Evolutionary conservation across 331 rosid species (phyloP), one percentile per base, ranked within the genome.

Genomic region (Arachis monticola): DNA sequence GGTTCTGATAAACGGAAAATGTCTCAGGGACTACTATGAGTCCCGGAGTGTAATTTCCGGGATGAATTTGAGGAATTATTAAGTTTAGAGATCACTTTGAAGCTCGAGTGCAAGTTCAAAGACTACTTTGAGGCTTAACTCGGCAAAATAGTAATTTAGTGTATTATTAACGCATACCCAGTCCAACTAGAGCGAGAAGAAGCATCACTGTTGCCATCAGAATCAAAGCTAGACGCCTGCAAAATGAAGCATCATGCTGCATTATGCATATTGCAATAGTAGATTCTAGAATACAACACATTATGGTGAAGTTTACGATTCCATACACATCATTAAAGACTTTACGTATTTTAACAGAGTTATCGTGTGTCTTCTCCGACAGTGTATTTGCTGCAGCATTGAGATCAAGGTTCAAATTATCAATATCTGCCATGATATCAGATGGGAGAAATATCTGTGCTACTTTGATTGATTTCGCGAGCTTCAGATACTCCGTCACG

Each of bases 401-500:
- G 32, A 93, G 83, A 72, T 86, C 93, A 70, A 51, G 10, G 63
- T 91, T 85, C 86, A 91, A 81, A 74, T 91, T 70, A 81, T 93
- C 96, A 45, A 93, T 93, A 60, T 76, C 91, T 50, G 60, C 84
- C 93, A 93, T 84, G 78, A 86, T 85, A 72, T 89, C 85, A 63
- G 91, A 80, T 60, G 98, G 98, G 57, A 93, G 87, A 85, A 87
- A 83, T 73, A 91, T 79, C 84, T 89, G 79, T 56, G 92, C 93
- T 61, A 93, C 98, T 5, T 69, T 86, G 74, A 93, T 93, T 17
- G 85, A 63, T 90, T 89, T 91, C 3, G 97, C 96, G 35, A 93
- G 97, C 51, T 90, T 70, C 22, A 93, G 92, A 78, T 93, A 93
- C 74, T 85, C 84, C 2, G 98, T 93, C 65, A 91, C 98, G 53